Evolutionary conservation across 345 rosid genomes (phyloP), one percentile per base, ranked within the genome.

Genomic region (Kandelia obovata): DNA sequence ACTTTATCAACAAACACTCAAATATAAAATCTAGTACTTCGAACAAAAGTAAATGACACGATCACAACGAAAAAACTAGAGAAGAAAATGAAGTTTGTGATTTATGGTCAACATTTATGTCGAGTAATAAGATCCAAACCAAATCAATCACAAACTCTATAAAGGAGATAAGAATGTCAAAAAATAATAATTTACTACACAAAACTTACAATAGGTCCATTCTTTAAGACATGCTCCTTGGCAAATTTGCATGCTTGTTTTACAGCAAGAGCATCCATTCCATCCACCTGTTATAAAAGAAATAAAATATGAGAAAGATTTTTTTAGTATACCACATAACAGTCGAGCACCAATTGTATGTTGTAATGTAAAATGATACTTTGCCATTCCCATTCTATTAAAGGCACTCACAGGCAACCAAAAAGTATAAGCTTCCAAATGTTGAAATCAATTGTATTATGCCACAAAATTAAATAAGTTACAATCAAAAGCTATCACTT

Each of bases 181-280:
- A 15, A 56, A 23, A 56, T 27, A n/a, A 56, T 21, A 56, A 23
- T 3, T 6, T 26, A 6, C 59, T 3, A 25, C 10, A 56, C 30
- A 35, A 72, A 55, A 81, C 97, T 87, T 79, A 95, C 99, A 64
- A 95, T 84, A 3, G 99, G 99, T 62, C 97, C 99, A 80, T 92
- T 92, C 85, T 92, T 91, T 83, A 92, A 74, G 51, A 83, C 96
- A 75, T 87, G 85, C 71, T 87, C 96, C 83, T 95, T 95, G 1
- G 99, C 97, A 80, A 90, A 92, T 69, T 81, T 85, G 87, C 99
- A 95, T 6, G 96, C 99, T 78, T 95, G 98, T 71, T 95, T 95
- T 71, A 95, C 99, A 73, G 96, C 98, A 77, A 95, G 74, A 30
- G 78, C 96, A 86, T 95, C 99, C 99, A 95, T 95, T 62, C 99